Evolutionary conservation across 495 filamentous ascomycete genomes (phyloP), one percentile per base, ranked within the genome.

Genomic region (Podospora pseudoanserina): DNA sequence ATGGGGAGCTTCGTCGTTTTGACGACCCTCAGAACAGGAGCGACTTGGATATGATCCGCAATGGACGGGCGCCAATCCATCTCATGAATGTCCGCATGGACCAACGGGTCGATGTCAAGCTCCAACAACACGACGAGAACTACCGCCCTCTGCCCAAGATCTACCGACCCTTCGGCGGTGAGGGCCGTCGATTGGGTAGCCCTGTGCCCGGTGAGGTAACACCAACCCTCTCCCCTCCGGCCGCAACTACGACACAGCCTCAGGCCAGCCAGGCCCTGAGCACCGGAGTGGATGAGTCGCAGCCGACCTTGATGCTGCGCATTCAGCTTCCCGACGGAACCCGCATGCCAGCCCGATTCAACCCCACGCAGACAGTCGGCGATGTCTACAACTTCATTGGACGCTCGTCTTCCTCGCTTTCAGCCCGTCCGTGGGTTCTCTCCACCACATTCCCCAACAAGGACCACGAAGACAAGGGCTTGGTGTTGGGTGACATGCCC

Each of bases 371-470:
- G 70, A 98, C 94, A 0, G 86, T 99, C 66, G 92, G 91, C 28
- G 92, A 97, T 72, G 89, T 99, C 28, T 97, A 97, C 75, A 80
- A 84, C 18, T 98, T 98, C 74, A 89, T 99, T 67, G 78, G 86
- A 59, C 85, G 87, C 3, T 85, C 92, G 5, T 91, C 85, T 57
- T 78, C 89, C 0, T 80, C 79, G 13, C 84, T 86, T 67, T 82
- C 80, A 62, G 73, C 78, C 56, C 85, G 94, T 20, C 72, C 82
- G 13, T 99, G 92, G 85, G 89, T 91, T 7, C 77, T 99, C 65
- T 94, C 96, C 76, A 99, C 95, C 1, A 98, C 96, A 0, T 98
- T 98, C 78, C 95, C 96, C 2, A 97, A 89, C 78, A 97, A 93
- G 80, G 94, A 98, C 72, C 86, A 97, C 63, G 90, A 81, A 20